These are phyloP conservation scores for Alternaria alternata DNA, from an alignment of 2,329 filamentous ascomycete species.

Conservation along the genomic window DNA sequence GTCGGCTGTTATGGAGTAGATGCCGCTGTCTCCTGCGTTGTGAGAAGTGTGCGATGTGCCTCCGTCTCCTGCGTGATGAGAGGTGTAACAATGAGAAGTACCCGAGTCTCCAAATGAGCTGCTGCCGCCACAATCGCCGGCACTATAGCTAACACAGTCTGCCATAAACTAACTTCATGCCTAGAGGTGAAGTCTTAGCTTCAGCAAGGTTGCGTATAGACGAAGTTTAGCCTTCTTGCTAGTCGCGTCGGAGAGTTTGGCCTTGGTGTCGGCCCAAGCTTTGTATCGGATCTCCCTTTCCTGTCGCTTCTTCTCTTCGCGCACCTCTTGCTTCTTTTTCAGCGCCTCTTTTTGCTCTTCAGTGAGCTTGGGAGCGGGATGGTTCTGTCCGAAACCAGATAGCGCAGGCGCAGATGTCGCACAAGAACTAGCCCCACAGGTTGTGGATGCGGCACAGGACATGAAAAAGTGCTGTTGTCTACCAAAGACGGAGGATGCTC, in stretches of 20 bases:
- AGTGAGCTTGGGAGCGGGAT: not conserved
- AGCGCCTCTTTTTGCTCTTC: not conserved
- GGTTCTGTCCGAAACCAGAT: not conserved
- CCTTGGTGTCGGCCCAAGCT: not conserved
- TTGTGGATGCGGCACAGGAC: not conserved
- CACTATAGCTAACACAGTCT: not conserved
- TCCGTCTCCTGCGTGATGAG: not conserved
- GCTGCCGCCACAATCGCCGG: not conserved
- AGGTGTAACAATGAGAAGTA: not conserved
- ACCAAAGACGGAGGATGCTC: conserved; percentile 3
- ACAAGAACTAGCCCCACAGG: conserved; percentile 1
- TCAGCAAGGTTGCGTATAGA: not conserved
- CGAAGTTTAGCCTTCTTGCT: conserved; percentile 5
- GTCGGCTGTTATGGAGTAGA: not conserved
- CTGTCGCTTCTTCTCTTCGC: not conserved
- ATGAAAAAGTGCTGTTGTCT: not conserved
- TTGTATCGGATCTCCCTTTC: not conserved
- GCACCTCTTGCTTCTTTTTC: not conserved
- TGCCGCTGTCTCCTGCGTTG: not conserved
- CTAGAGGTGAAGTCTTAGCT: conserved; percentile 3
- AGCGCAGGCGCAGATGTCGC: not conserved
- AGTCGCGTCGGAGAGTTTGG: not conserved
- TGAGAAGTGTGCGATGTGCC: not conserved
- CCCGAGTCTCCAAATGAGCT: not conserved
- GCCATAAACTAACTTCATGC: not conserved